A percentile compares a stretch with the other conserved stretches of the same genome.
Conservation (phyloP, 495 filamentous ascomycete species). For the Penicillium samsonianum region DNA sequence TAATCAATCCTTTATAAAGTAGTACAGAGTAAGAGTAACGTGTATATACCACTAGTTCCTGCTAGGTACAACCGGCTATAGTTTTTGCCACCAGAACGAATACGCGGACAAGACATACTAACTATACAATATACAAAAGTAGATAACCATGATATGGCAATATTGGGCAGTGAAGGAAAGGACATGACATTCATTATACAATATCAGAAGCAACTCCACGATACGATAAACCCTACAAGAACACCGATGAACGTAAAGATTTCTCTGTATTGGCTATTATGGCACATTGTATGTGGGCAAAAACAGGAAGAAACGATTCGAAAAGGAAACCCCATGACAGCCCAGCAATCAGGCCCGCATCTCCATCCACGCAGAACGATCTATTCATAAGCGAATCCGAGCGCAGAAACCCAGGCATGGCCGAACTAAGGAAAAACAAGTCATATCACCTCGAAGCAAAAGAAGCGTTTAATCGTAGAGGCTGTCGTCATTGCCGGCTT, state of each 20-base stretch:
- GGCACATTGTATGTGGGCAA: slow-evolving; percentile 32
- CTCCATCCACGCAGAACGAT: slow-evolving; percentile 22
- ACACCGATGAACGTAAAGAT: slow-evolving; percentile 17
- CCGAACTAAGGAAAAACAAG: slow-evolving; percentile 21
- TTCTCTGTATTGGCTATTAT: slow-evolving; percentile 33
- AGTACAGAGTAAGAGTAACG: no score
- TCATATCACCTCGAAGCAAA: slow-evolving; percentile 13
- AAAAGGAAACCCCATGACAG: slow-evolving; percentile 15
- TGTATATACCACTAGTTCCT: no score
- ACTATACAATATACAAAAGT: no score
- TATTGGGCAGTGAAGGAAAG: no score
- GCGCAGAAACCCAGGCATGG: slow-evolving; percentile 16
- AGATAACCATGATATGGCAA: no score
- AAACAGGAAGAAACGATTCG: slow-evolving; percentile 17
- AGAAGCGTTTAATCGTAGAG: slow-evolving; percentile 65
- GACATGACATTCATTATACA: not conserved
- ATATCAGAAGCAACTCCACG: not conserved
- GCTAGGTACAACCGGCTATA: no score
- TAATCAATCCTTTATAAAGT: no score
- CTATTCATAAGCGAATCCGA: slow-evolving; percentile 24
- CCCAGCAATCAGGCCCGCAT: slow-evolving; percentile 18
- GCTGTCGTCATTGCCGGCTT: slow-evolving; percentile 85
- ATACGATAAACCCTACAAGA: slow-evolving; percentile 15
- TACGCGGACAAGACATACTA: no score
- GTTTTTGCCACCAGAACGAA: no score